These are phyloP conservation scores for Lactuca saligna DNA, from an alignment of 129 eudicot genomes.

Conservation along the genomic window DNA sequence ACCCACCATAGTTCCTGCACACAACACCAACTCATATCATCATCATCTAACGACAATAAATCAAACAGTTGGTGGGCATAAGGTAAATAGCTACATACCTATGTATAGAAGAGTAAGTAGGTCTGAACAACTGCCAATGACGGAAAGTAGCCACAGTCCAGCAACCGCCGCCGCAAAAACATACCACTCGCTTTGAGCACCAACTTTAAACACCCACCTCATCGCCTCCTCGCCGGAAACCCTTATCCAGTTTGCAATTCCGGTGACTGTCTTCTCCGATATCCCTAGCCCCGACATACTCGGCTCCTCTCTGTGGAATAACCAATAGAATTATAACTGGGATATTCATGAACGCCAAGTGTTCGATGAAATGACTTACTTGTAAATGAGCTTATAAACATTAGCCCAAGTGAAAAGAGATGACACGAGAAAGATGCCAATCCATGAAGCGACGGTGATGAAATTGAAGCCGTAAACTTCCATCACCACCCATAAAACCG, in stretches of 20 bases:
- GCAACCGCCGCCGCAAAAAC: slow-evolving; percentile 42
- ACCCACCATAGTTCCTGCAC: slow-evolving; percentile 49
- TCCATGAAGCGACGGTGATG: slow-evolving; percentile 55
- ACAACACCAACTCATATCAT: background rate
- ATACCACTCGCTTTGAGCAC: slow-evolving; percentile 64
- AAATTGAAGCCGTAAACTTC: slow-evolving; percentile 57
- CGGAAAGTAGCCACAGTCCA: slow-evolving; percentile 49
- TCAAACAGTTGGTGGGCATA: background rate
- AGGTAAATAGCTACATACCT: slow-evolving; percentile 28
- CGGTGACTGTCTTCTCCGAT: slow-evolving; percentile 40
- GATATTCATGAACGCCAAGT: background rate
- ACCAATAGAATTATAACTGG: background rate
- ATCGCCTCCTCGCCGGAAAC: slow-evolving; percentile 35
- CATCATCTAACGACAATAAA: background rate
- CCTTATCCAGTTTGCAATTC: slow-evolving; percentile 29
- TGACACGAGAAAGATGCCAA: slow-evolving; percentile 42
- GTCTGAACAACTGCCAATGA: slow-evolving; percentile 44
- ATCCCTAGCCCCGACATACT: slow-evolving; percentile 46
- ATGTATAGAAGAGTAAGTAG: slow-evolving; percentile 51
- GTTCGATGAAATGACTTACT: slow-evolving; percentile 31
- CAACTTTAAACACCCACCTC: slow-evolving; percentile 60
- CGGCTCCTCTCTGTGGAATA: slow-evolving; percentile 54
- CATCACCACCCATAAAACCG: slow-evolving; percentile 52
- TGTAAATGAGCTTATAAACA: slow-evolving; percentile 51
- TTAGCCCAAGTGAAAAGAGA: slow-evolving; percentile 61